phyloP scores from a whole-genome alignment of 345 rosid species.

The Hibiscus mutabilis region DNA sequence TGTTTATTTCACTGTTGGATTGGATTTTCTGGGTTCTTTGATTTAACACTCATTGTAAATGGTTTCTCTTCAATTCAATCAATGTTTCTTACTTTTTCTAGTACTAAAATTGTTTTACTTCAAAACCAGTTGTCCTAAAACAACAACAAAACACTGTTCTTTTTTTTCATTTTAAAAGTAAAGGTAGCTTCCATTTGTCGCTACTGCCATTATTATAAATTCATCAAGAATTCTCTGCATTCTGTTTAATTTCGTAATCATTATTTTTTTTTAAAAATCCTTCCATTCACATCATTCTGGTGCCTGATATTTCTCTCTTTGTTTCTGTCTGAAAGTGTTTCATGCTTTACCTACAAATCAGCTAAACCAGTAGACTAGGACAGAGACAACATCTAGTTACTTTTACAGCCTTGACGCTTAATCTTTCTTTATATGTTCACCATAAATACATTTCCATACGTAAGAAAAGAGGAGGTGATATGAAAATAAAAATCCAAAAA shows the following conservation, averaged over 20 bases:
- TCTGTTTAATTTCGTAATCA: slow-evolving; percentile 2
- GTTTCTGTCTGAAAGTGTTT: slow-evolving; percentile 11
- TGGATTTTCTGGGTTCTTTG: too few species aligned
- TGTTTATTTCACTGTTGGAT: too few species aligned
- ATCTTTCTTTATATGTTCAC: not conserved
- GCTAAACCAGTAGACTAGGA: slow-evolving; percentile 8
- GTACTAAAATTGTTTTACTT: slow-evolving; percentile 4
- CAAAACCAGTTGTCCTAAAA: slow-evolving; percentile 8
- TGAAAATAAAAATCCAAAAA: not conserved
- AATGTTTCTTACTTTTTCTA: slow-evolving; percentile 8
- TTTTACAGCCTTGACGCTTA: not conserved
- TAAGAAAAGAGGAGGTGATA: not conserved
- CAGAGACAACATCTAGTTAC: slow-evolving; percentile 9
- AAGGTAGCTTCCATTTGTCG: slow-evolving; percentile 22
- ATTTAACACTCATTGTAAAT: too few species aligned
- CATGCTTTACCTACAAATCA: slow-evolving; percentile 19
- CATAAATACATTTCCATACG: not conserved
- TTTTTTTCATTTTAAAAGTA: slow-evolving; percentile 10
- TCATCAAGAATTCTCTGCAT: not conserved
- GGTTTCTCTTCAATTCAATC: not conserved
- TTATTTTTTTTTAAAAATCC: not conserved
- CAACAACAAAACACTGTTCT: not conserved
- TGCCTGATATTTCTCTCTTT: slow-evolving; percentile 1
- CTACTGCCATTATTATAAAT: slow-evolving; percentile 16
- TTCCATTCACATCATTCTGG: not conserved